Conservation (phyloP, 768 basidiomycete species). For the Pholiota molesta region DNA sequence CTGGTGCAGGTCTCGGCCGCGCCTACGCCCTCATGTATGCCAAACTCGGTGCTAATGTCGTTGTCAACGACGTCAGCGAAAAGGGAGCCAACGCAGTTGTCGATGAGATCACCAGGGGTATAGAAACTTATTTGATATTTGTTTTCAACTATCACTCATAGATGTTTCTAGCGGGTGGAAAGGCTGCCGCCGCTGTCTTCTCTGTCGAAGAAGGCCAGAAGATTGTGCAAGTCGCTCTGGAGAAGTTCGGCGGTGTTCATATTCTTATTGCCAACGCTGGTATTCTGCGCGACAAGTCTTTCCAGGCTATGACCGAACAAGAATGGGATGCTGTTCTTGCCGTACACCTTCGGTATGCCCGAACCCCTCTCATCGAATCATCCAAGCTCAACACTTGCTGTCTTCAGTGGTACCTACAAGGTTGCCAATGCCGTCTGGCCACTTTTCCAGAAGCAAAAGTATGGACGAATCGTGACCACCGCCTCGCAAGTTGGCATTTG, state of each 20-base stretch:
- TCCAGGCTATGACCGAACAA: slow-evolving; percentile 83
- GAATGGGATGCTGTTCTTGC: slow-evolving; percentile 95
- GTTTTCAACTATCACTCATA: not conserved
- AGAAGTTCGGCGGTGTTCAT: slow-evolving; percentile 88
- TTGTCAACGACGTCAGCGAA: slow-evolving; percentile 92
- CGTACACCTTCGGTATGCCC: slow-evolving; percentile 72
- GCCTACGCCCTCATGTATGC: slow-evolving; percentile 92
- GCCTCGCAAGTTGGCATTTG: slow-evolving; percentile 91
- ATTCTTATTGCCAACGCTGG: slow-evolving; percentile 92
- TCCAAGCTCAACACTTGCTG: slow-evolving; percentile 10
- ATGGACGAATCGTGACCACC: slow-evolving; percentile 94
- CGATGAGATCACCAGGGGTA: slow-evolving; percentile 82
- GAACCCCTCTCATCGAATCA: slow-evolving; percentile 7
- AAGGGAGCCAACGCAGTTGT: slow-evolving; percentile 85
- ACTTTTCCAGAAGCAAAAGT: slow-evolving; percentile 94
- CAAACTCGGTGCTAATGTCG: slow-evolving; percentile 92
- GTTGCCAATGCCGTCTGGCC: slow-evolving; percentile 97
- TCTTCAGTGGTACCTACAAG: slow-evolving; percentile 80
- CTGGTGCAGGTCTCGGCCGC: slow-evolving; percentile 93
- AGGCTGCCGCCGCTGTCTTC: slow-evolving; percentile 79
- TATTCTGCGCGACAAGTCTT: slow-evolving; percentile 91
- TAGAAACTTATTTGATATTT: slow-evolving; percentile 16
- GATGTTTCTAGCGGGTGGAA: slow-evolving; percentile 71
- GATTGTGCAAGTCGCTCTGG: slow-evolving; percentile 85
- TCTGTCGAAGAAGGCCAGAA: slow-evolving; percentile 92